These are phyloP conservation scores for Cucurbita ficifolia DNA, from an alignment of 306 rosid species.

Conservation along the genomic window DNA sequence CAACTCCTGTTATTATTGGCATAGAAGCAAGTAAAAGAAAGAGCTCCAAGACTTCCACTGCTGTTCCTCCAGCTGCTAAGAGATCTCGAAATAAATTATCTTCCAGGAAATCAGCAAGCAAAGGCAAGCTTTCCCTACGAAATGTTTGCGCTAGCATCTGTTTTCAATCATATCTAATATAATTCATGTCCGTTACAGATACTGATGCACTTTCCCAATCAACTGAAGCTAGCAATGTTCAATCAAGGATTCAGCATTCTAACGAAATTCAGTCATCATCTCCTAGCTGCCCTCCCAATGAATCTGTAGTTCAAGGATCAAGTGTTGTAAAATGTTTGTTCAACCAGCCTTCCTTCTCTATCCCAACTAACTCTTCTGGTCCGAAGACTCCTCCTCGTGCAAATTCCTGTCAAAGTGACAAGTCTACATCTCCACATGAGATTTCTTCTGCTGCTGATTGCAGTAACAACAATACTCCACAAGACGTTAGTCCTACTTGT, in stretches of 20 bases:
- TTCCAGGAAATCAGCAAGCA: slow-evolving; percentile 13
- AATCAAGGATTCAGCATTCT: slow-evolving; percentile 22
- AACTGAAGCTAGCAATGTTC: slow-evolving; percentile 13
- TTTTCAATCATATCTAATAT: neutral
- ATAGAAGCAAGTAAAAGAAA: slow-evolving; percentile 38
- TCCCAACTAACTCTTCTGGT: slow-evolving; percentile 31
- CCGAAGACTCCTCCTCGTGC: slow-evolving; percentile 44
- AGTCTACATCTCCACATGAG: slow-evolving; percentile 41
- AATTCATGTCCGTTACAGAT: slow-evolving; percentile 16
- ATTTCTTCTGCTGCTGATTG: slow-evolving; percentile 23
- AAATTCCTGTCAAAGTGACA: slow-evolving; percentile 33
- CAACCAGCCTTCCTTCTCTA: slow-evolving; percentile 28
- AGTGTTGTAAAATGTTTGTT: slow-evolving; percentile 64
- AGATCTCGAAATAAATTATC: slow-evolving; percentile 27
- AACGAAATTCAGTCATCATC: slow-evolving; percentile 22
- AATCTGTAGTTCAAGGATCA: slow-evolving; percentile 33
- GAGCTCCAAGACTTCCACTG: slow-evolving; percentile 5
- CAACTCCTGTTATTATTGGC: slow-evolving; percentile 18
- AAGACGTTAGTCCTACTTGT: slow-evolving; percentile 27
- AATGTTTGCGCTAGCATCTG: neutral
- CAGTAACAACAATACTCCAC: slow-evolving; percentile 22
- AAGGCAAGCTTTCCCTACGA: slow-evolving; percentile 19
- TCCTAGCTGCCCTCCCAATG: slow-evolving; percentile 13
- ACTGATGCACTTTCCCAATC: slow-evolving; percentile 15
- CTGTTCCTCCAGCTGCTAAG: slow-evolving; percentile 37